Conservation (phyloP, 2,329 filamentous ascomycete genomes). For the Penicillium verrucosum region DNA sequence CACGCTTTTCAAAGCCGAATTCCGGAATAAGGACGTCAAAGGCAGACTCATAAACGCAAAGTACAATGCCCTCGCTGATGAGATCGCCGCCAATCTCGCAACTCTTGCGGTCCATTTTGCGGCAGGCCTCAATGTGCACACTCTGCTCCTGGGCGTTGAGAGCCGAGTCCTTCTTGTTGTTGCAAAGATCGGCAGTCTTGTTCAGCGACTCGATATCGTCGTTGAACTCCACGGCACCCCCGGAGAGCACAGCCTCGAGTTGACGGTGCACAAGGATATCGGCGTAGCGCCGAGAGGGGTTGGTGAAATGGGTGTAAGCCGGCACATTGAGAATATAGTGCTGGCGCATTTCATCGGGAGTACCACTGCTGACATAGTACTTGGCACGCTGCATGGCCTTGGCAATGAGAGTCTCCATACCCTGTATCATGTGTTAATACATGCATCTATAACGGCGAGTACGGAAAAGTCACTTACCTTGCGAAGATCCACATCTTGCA, state of each 20-base stretch:
- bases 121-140: conserved; percentile 96
- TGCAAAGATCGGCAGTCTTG: conserved; percentile 93
- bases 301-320: conserved; percentile 95
- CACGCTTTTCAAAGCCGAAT: conserved; percentile 98
- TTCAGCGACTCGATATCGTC: conserved; percentile 84
- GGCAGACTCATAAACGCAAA: conserved; percentile 97
- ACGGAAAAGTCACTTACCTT: conserved; percentile 53
- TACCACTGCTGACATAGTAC: conserved; percentile 84
- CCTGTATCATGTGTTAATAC: conserved; percentile 42
- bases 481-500: conserved; percentile 81
- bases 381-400: conserved; percentile 97
- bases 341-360: conserved; percentile 69
- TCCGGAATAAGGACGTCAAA: conserved; percentile 98
- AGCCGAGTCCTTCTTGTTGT: conserved; percentile 98
- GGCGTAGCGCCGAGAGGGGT: conserved; percentile 88
- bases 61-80: conserved; percentile 90
- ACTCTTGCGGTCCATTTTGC: conserved; percentile 88
- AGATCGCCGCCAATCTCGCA: conserved; percentile 85
- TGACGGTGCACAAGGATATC: conserved; percentile 96
- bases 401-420: conserved; percentile 92
- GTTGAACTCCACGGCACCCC: conserved; percentile 75
- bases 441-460: not conserved
- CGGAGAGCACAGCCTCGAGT: conserved; percentile 79
- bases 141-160: conserved; percentile 98
- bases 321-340: conserved; percentile 93